Conservation (phyloP, 2,329 filamentous ascomycete genomes). For the Mollisiaceae sp. region DNA sequence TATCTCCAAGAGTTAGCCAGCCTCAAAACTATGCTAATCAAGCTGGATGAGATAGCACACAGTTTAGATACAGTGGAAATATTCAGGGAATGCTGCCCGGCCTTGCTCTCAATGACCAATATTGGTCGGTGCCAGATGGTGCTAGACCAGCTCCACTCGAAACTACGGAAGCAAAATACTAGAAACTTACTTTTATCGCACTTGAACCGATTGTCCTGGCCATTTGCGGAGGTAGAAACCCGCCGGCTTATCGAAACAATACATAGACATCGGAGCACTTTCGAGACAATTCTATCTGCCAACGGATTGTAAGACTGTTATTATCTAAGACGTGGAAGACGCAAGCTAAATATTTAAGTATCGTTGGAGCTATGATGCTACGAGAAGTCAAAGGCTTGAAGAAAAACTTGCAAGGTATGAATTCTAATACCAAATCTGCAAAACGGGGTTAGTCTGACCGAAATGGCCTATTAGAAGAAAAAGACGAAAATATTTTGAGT, state of each 20-base stretch:
- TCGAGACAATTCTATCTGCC: background rate
- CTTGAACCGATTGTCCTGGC: background rate
- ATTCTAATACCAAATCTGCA: background rate
- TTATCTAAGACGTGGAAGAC: background rate
- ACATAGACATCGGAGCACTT: background rate
- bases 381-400: background rate
- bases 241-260: background rate
- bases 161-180: background rate
- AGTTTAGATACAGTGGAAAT: background rate
- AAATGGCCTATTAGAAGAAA: background rate
- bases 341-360: background rate
- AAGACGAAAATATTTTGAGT: conserved; percentile 6
- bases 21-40: background rate
- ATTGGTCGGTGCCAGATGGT: background rate
- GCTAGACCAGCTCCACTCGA: background rate
- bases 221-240: background rate
- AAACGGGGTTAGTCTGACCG: background rate
- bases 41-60: background rate
- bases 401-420: background rate
- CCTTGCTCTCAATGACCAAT: background rate
- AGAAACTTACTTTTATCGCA: background rate
- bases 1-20: background rate
- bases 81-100: background rate
- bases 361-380: background rate
- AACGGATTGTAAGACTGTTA: background rate